These are phyloP conservation scores for Jacaranda copaia DNA, from an alignment of 257 asterid species.

Conservation along the genomic window DNA sequence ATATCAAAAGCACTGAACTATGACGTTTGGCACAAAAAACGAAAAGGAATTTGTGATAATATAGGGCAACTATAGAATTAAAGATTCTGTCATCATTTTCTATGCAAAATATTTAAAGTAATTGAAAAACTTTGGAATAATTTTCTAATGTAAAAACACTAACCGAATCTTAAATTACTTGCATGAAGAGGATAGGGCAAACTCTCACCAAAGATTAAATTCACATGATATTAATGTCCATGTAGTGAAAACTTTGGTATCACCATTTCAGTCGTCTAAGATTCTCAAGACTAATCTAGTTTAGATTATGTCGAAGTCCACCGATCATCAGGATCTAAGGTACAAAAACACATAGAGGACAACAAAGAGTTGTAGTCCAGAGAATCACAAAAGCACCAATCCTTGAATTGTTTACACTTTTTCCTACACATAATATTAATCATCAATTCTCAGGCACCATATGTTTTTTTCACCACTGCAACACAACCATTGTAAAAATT, in stretches of 20 bases:
- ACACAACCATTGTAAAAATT: not conserved
- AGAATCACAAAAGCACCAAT: not conserved
- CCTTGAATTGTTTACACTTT: not conserved
- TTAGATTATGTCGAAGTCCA: not conserved
- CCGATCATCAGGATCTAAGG: slow-evolving; percentile 1
- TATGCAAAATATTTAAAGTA: not conserved
- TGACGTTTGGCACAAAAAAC: too few relatives aligned
- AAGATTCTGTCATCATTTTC: not conserved
- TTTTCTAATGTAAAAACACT: not conserved
- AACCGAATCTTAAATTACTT: not conserved
- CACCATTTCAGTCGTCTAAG: not conserved
- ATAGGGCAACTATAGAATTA: not conserved
- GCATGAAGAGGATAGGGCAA: not conserved
- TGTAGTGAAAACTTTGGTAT: not conserved
- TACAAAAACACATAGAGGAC: not conserved
- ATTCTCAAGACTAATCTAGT: not conserved
- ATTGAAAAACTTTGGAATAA: not conserved
- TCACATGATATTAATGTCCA: not conserved
- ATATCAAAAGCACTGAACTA: not conserved
- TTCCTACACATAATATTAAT: not conserved
- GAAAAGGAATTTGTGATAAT: not conserved
- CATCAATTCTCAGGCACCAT: not conserved
- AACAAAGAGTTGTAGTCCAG: slow-evolving; percentile 17
- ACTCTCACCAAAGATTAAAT: not conserved
- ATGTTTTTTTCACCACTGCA: not conserved